These are phyloP conservation scores for Pleurotus ostreatus DNA, from an alignment of 768 basidiomycete species.

Conservation along the genomic window DNA sequence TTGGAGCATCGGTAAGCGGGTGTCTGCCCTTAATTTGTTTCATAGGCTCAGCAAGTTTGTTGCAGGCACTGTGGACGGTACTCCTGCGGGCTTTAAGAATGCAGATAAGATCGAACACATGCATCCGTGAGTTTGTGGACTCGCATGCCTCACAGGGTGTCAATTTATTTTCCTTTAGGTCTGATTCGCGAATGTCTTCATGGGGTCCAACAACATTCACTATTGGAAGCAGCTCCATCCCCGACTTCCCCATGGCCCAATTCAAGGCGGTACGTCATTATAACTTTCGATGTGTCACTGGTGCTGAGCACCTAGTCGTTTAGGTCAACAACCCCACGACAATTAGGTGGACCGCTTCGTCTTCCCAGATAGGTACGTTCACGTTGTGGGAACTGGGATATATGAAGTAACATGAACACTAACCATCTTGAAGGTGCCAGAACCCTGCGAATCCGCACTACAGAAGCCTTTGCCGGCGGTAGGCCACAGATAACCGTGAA, in stretches of 20 bases:
- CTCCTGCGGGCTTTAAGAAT: conserved; percentile 43
- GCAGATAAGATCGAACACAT: conserved; percentile 47
- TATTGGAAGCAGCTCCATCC: conserved; percentile 32
- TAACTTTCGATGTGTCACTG: too few relatives aligned
- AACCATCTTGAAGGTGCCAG: conserved; percentile 30
- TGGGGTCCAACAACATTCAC: conserved; percentile 47
- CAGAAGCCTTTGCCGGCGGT: conserved; percentile 42
- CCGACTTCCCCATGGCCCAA: conserved; percentile 49
- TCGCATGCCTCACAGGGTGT: background rate
- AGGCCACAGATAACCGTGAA: conserved; percentile 43
- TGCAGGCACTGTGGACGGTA: conserved; percentile 40
- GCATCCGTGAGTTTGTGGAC: conserved; percentile 34
- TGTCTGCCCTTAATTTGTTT: background rate
- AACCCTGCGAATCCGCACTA: conserved; percentile 42
- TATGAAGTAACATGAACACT: background rate
- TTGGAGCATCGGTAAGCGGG: conserved; percentile 37
- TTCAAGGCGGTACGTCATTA: conserved; percentile 30
- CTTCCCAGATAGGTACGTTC: conserved; percentile 35
- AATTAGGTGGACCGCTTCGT: conserved; percentile 35
- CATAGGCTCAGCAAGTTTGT: background rate
- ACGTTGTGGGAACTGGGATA: background rate
- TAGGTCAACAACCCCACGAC: conserved; percentile 42
- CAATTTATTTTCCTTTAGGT: conserved; percentile 18
- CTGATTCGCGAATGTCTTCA: conserved; percentile 40
- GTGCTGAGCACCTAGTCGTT: background rate